These are phyloP conservation scores for Pyricularia grisea DNA, from an alignment of 2,329 filamentous ascomycete genomes.

Conservation along the genomic window DNA sequence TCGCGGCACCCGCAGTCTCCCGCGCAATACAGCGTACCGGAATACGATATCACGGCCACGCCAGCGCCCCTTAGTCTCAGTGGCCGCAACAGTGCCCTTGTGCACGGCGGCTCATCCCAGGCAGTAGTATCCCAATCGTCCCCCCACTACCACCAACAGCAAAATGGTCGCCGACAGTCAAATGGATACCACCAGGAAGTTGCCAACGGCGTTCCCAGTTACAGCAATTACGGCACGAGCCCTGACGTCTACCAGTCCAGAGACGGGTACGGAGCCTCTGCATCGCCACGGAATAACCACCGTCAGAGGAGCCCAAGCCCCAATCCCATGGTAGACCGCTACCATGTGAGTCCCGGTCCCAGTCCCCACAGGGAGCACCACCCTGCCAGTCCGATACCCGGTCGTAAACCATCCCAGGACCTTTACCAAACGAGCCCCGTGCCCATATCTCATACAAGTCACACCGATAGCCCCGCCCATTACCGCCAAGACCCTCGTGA, in stretches of 20 bases:
- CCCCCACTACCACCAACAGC: slow-evolving; percentile 10
- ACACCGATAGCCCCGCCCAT: slow-evolving; percentile 5
- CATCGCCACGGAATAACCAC: neutral
- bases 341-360: slow-evolving; percentile 2
- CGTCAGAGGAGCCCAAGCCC: slow-evolving; percentile 3
- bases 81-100: slow-evolving; percentile 22
- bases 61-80: slow-evolving; percentile 36
- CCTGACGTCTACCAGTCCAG: neutral
- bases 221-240: slow-evolving; percentile 4
- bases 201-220: slow-evolving; percentile 8
- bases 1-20: slow-evolving; percentile 14
- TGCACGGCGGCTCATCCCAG: slow-evolving; percentile 11
- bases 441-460: neutral
- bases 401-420: neutral
- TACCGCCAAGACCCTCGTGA: slow-evolving; percentile 26
- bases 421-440: slow-evolving; percentile 4
- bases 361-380: slow-evolving; percentile 1
- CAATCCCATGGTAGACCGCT: neutral
- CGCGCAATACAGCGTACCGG: slow-evolving; percentile 17
- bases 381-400: neutral
- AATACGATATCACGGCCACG: slow-evolving; percentile 28
- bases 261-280: neutral
- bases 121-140: slow-evolving; percentile 5
- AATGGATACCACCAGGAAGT: slow-evolving; percentile 17
- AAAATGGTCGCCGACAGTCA: slow-evolving; percentile 18